Percentiles rank a stretch among this genome's conserved stretches.
phyloP scores from a whole-genome alignment of 306 rosid genomes.

The Glycine soja region DNA sequence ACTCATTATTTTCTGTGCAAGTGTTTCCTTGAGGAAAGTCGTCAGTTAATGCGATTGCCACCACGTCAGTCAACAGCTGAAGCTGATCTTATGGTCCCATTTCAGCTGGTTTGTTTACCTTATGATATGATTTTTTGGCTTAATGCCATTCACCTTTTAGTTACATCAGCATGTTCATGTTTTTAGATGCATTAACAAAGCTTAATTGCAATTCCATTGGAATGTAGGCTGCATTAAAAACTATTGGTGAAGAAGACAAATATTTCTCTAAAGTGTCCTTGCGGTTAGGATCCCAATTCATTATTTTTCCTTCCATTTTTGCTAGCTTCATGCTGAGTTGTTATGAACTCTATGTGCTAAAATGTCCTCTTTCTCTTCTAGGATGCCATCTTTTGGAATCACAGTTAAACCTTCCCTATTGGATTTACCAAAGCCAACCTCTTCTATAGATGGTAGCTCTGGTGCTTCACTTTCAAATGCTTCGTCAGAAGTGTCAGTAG shows the following conservation, averaged over 20 bases:
- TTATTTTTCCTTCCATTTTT: constrained; percentile 29
- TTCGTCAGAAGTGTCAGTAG: constrained; percentile 68
- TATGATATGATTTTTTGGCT: constrained; percentile 37
- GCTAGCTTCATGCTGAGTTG: constrained; percentile 41
- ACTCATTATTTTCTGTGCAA: constrained; percentile 43
- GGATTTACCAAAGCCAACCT: constrained; percentile 63
- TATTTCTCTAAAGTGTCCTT: constrained; percentile 87
- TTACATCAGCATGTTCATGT: constrained; percentile 36
- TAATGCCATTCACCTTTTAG: constrained; percentile 32
- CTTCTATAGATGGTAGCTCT: constrained; percentile 59
- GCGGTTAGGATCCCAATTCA: constrained; percentile 60
- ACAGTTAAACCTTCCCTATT: constrained; percentile 72
- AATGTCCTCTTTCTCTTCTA: constrained; percentile 46
- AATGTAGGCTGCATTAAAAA: constrained; percentile 91
- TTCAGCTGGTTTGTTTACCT: constrained; percentile 81
- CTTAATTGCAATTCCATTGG: constrained; percentile 44
- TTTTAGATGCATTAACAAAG: constrained; percentile 34
- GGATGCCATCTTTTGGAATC: constrained; percentile 96
- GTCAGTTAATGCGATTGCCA: constrained; percentile 91
- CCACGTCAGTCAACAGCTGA: constrained; percentile 98
- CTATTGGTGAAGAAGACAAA: constrained; percentile 89
- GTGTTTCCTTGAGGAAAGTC: constrained; percentile 99
- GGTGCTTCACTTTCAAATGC: constrained; percentile 61
- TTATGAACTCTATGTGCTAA: constrained; percentile 35
- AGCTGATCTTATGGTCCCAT: constrained; percentile 97